Conservation (phyloP, 2,329 filamentous ascomycete genomes). For the Emmonsiellopsis sp. region DNA sequence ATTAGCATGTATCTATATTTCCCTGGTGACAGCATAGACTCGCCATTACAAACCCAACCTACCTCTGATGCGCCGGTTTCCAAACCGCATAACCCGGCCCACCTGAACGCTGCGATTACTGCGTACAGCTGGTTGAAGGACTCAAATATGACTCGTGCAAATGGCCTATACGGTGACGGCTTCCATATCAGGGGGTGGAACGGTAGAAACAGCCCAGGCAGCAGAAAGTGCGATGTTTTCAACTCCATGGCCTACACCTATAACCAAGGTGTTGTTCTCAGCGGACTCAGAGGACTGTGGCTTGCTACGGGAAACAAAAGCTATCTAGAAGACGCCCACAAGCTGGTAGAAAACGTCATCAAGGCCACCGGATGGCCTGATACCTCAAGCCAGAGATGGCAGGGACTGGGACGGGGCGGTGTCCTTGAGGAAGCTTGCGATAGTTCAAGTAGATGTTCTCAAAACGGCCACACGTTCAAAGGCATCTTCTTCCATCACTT, state of each 20-base stretch:
- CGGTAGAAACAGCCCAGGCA: slow-evolving; percentile 49
- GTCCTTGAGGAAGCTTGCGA: slow-evolving; percentile 82
- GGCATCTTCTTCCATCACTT: slow-evolving; percentile 91
- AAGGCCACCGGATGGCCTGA: slow-evolving; percentile 64
- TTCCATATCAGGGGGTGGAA: slow-evolving; percentile 68
- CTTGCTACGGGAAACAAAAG: slow-evolving; percentile 60
- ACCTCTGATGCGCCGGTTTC: slow-evolving; percentile 18
- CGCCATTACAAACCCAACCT: slow-evolving; percentile 39
- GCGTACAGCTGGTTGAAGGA: slow-evolving; percentile 71
- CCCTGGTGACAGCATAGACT: slow-evolving; percentile 65
- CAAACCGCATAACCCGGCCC: slow-evolving; percentile 48
- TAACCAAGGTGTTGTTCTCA: slow-evolving; percentile 86
- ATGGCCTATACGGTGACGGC: slow-evolving; percentile 72
- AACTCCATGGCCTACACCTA: slow-evolving; percentile 92
- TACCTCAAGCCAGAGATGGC: slow-evolving; percentile 46
- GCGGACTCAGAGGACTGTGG: slow-evolving; percentile 71
- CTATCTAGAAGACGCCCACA: slow-evolving; percentile 71
- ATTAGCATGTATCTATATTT: slow-evolving; percentile 85
- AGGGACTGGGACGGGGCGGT: slow-evolving; percentile 66
- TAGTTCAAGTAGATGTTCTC: slow-evolving; percentile 60
- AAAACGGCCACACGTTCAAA: slow-evolving; percentile 86
- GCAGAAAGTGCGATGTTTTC: slow-evolving; percentile 65
- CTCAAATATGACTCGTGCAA: slow-evolving; percentile 68
- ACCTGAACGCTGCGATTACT: slow-evolving; percentile 63
- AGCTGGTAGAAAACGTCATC: slow-evolving; percentile 65